A percentile compares a stretch with the other conserved stretches of the same genome.
Conservation (phyloP, 2,329 filamentous ascomycete species). For the Colletotrichum sansevieriae region DNA sequence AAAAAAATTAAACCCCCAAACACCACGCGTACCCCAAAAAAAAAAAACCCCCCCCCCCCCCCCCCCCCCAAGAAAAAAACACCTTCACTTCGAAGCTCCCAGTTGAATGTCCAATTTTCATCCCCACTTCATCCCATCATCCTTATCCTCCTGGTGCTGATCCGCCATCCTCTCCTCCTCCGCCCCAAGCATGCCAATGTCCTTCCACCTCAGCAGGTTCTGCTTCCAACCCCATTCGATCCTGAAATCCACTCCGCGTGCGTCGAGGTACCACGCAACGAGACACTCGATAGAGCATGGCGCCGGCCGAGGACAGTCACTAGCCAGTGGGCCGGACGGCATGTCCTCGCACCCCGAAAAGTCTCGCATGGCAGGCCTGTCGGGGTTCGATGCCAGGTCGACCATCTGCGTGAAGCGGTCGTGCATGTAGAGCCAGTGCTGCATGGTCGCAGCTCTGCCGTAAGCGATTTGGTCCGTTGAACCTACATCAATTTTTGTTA, state of each 20-base stretch:
- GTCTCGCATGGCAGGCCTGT: conserved; percentile 34
- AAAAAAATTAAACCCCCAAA: too few relatives aligned
- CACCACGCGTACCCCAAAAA: too few relatives aligned
- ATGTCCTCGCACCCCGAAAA: conserved; percentile 41
- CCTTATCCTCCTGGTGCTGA: neutral
- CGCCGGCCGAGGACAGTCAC: conserved; percentile 35
- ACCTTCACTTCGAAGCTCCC: neutral
- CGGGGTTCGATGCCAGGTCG: conserved; percentile 34
- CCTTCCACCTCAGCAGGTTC: conserved; percentile 21
- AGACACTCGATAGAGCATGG: conserved; percentile 43
- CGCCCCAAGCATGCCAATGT: conserved; percentile 23
- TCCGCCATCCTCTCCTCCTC: conserved; percentile 35
- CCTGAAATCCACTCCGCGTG: conserved; percentile 36
- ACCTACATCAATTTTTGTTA: conserved; percentile 19
- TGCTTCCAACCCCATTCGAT: conserved; percentile 41
- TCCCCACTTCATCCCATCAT: conserved; percentile 30
- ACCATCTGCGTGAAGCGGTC: conserved; percentile 38
- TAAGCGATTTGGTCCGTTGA: conserved; percentile 42
- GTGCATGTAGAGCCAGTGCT: conserved; percentile 42
- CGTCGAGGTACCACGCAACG: conserved; percentile 41
- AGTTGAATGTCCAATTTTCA: neutral
- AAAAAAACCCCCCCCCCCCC: too few relatives aligned
- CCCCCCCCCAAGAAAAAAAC: too few relatives aligned
- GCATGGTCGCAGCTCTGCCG: conserved; percentile 40
- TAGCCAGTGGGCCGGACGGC: conserved; percentile 31